Evolutionary conservation across 805 yeast genomes (phyloP).

Genomic region (Blastobotrys americana): DNA sequence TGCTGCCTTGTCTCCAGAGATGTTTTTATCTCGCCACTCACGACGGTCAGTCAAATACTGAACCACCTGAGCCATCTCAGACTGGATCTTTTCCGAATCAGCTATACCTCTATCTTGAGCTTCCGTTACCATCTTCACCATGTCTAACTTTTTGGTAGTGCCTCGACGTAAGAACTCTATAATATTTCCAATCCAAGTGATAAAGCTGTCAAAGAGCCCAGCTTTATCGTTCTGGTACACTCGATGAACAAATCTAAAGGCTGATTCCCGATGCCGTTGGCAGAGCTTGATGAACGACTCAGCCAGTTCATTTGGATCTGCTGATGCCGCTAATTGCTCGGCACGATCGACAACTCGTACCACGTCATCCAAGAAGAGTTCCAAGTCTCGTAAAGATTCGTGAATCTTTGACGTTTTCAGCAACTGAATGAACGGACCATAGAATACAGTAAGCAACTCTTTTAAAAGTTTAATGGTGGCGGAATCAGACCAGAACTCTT

Average conservation of each 20-base stretch:
- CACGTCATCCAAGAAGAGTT: slow-evolving; percentile 61
- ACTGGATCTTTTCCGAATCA: slow-evolving; percentile 28
- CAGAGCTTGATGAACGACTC: slow-evolving; percentile 57
- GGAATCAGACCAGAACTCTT: slow-evolving; percentile 78
- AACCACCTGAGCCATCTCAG: slow-evolving; percentile 37
- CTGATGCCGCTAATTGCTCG: slow-evolving; percentile 40
- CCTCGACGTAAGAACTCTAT: slow-evolving; percentile 58
- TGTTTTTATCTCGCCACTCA: slow-evolving; percentile 24
- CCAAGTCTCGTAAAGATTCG: slow-evolving; percentile 55
- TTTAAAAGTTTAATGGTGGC: slow-evolving; percentile 69
- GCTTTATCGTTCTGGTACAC: slow-evolving; percentile 72
- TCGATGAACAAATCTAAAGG: slow-evolving; percentile 71
- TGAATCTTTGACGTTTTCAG: slow-evolving; percentile 62
- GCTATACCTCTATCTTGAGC: slow-evolving; percentile 6
- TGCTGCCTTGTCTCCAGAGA: slow-evolving; percentile 19
- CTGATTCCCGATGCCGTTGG: slow-evolving; percentile 61
- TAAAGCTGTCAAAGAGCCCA: slow-evolving; percentile 61
- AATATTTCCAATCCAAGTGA: slow-evolving; percentile 67
- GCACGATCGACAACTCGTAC: slow-evolving; percentile 47
- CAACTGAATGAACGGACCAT: slow-evolving; percentile 63
- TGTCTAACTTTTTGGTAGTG: slow-evolving; percentile 40
- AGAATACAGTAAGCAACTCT: slow-evolving; percentile 63
- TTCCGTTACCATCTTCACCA: slow-evolving; percentile 28
- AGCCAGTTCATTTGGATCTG: slow-evolving; percentile 57
- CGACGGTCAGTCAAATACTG: slow-evolving; percentile 33